Evolutionary conservation across 495 filamentous ascomycete species (phyloP).

Genomic region (Elasticomyces elasticus): DNA sequence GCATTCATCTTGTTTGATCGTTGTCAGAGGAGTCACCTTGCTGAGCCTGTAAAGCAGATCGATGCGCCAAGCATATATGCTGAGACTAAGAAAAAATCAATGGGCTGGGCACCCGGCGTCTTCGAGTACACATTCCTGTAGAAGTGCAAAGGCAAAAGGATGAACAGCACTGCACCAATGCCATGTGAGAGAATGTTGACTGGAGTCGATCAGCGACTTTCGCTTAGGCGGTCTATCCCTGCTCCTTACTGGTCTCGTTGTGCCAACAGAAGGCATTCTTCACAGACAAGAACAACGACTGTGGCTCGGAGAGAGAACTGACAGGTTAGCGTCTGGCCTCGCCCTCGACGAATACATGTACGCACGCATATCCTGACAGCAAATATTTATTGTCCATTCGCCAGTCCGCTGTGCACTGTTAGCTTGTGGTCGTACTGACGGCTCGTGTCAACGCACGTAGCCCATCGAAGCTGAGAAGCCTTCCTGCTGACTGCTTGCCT

Average conservation of each 20-base stretch:
- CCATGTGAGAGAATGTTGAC: conserved; percentile 47
- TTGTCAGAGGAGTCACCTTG: conserved; percentile 35
- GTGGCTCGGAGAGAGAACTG: background rate
- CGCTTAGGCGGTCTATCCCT: background rate
- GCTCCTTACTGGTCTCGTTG: background rate
- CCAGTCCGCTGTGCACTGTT: too few species aligned
- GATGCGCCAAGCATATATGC: conserved; percentile 36
- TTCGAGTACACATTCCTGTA: conserved; percentile 28
- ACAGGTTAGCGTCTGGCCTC: background rate
- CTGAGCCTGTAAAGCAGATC: conserved; percentile 43
- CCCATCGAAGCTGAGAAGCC: too few species aligned
- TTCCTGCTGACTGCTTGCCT: too few species aligned
- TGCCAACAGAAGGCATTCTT: background rate
- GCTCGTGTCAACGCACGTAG: too few species aligned
- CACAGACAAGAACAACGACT: background rate
- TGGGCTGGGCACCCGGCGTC: background rate
- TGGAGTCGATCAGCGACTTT: conserved; percentile 9
- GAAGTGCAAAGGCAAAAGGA: conserved; percentile 32
- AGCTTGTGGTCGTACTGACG: too few species aligned
- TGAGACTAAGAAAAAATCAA: background rate
- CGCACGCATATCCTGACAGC: background rate
- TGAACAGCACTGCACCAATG: conserved; percentile 39
- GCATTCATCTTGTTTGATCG: too few species aligned
- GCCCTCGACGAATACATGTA: too few species aligned
- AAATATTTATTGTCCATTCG: background rate